Evolutionary conservation across 1,139 yeast genomes (phyloP), one percentile per base, ranked within the genome.

Genomic region (Lodderomyces elongisporus): DNA sequence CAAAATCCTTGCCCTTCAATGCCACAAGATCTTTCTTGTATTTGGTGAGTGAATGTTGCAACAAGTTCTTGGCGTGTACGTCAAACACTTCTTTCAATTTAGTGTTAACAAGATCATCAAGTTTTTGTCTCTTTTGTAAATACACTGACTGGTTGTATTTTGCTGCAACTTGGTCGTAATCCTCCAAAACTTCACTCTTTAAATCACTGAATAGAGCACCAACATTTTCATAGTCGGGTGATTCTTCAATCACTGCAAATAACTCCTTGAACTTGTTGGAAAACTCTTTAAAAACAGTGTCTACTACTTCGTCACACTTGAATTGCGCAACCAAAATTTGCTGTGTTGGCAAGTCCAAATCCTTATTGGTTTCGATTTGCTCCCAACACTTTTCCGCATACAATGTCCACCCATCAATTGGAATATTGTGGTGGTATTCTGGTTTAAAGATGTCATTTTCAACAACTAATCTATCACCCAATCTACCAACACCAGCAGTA

Each of bases 331-430:
- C 97, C 40, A 91, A 66, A 29, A 87, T 85, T 55, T 91, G 98
- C 54, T 91, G 98, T 1, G 97, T 89, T 17, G 98, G 98, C 46
- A 91, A 70, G 58, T 91, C 98, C 46, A 91, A 73, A 53, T 91
- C 98, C 58, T 87, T 89, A 59, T 91, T 91, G 40, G 74, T 71
- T 56, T 88, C 95, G 49, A 91, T 91, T 56, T 88, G 96, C 33
- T 84, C 81, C 98, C 98, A 91, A 44, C 95, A 81, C 51, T 80
- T 85, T 36, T 79, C 82, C 1, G 96, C 89, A 51, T 91, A 91
- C 60, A 88, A 62, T 4, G 93, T 76, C 97, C 98, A 91, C 10
- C 96, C 98, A 57, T 91, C 98, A 33, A 91, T 70, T 5, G 98
- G 98, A 32, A 91, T 78, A 34, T 74, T 70, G 45, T 93, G 89